Percentiles rank a stretch among this genome's conserved stretches.
Conservation (phyloP, 1,284 basidiomycete species). For the Gomphus sp. region DNA sequence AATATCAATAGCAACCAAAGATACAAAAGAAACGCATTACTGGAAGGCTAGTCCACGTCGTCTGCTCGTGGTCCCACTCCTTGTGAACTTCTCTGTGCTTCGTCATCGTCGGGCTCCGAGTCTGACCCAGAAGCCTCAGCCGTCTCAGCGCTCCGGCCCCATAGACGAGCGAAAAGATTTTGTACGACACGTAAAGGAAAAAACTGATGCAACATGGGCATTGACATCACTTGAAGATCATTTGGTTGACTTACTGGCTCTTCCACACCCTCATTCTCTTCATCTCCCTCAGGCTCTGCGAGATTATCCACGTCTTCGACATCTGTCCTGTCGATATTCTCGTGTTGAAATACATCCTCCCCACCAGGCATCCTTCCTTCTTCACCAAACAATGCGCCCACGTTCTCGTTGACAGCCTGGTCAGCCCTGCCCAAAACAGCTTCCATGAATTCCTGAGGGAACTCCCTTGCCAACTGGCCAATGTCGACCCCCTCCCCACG, state of each 20-base stretch:
- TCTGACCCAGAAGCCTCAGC: constrained; percentile 12
- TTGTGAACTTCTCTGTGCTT: background rate
- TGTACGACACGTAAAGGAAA: constrained; percentile 53
- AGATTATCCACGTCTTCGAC: constrained; percentile 1
- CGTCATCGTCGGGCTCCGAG: background rate
- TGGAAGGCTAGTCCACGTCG: background rate
- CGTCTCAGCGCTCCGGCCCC: constrained; percentile 35
- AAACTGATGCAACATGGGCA: constrained; percentile 28
- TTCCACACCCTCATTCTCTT: constrained; percentile 12
- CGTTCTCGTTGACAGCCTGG: constrained; percentile 20
- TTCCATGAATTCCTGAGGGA: constrained; percentile 50
- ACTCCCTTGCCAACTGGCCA: constrained; percentile 45
- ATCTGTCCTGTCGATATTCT: constrained; percentile 2
- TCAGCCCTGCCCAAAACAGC: constrained; percentile 37
- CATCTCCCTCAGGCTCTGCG: background rate
- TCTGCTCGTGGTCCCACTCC: background rate
- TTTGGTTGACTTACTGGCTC: constrained; percentile 23
- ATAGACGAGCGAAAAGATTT: constrained; percentile 52
- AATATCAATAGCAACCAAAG: too few relatives aligned
- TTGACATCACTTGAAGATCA: background rate
- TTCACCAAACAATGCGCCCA: constrained; percentile 19
- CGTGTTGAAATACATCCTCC: constrained; percentile 10
- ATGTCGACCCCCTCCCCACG: constrained; percentile 59
- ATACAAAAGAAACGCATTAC: too few relatives aligned
- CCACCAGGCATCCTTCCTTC: constrained; percentile 25